Conservation (phyloP, 2,329 filamentous ascomycete species). For the Lachnellula occidentalis region DNA sequence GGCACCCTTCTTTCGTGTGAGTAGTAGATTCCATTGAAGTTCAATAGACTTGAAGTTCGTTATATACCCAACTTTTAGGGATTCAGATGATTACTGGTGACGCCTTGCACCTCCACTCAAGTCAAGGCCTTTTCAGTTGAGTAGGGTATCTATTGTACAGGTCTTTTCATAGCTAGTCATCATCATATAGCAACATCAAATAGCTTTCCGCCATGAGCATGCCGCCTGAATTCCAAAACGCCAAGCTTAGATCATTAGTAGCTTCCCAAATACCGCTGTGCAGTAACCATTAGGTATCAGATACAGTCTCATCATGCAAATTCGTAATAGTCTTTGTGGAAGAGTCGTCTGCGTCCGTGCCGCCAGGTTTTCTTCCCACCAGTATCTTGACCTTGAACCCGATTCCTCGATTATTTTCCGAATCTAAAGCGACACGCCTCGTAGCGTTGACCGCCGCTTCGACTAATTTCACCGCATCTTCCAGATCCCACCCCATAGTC, state of each 20-base stretch:
- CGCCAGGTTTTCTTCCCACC: constrained; percentile 25
- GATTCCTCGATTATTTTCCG: constrained; percentile 18
- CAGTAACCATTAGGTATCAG: background rate
- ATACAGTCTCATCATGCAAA: background rate
- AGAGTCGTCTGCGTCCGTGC: background rate
- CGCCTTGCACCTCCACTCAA: no score
- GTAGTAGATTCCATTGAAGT: no score
- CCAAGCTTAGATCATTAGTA: background rate
- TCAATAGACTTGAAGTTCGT: no score
- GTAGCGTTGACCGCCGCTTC: constrained; percentile 12
- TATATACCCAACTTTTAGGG: no score
- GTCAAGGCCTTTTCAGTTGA: no score
- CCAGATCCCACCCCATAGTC: constrained; percentile 23
- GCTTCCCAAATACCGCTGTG: background rate
- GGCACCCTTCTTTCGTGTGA: no score
- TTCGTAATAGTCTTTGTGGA: background rate
- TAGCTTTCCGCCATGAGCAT: background rate
- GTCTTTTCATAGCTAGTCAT: background rate
- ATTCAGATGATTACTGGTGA: no score
- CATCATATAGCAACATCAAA: background rate
- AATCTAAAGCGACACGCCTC: constrained; percentile 18
- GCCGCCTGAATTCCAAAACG: background rate
- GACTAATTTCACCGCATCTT: constrained; percentile 18
- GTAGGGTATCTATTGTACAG: background rate
- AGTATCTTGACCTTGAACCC: constrained; percentile 20